Evolutionary conservation across 805 yeast species (phyloP), one percentile per base, ranked within the genome.

Genomic region (Saturnispora mendoncae): DNA sequence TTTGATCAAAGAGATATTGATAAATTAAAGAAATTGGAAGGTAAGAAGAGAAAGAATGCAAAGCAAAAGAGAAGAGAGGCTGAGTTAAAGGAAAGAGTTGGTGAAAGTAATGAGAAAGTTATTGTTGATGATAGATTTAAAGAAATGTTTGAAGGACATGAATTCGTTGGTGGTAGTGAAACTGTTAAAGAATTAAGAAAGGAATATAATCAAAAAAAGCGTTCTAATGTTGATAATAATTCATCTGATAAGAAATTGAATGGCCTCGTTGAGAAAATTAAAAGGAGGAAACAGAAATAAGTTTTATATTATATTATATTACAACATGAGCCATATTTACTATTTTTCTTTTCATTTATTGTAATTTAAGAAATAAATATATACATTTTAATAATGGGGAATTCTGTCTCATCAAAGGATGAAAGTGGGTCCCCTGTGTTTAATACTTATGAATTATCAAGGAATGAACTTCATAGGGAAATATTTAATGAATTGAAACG

Each of bases 101-200:
- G 68, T 32, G 19, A 36, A 8, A 38, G 38, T 17, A 41, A 65
- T 46, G 76, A 67, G 36, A 63, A 61, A 21, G 45, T 46, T 10
- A 74, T 84, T 54, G 67, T 70, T 31, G 98, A 92, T 68, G 78
- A 82, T 13, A 80, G 98, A 65, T 92, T 92, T 68, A 71, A 71
- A 36, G 94, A 82, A 49, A 68, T 87, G 48, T 85, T 80, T 55
- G 86, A 86, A 53, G 80, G 77, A 47, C 95, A 84, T 48, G 92
- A 82, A 47, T 92, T 77, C 62, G 96, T 96, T 10, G 87, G 94
- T 57, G 98, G 94, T 62, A 88, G 97, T 1, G 66, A 76, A 14
- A 86, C 92, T 20, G 88, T 90, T 95, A 79, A 80, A 56, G 71
- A 80, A 59, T 74, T 92, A 43, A 62, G 92, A 65, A 69, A 75